Evolutionary conservation across 805 yeast genomes (phyloP).

Genomic region (Starmerella cellae): DNA sequence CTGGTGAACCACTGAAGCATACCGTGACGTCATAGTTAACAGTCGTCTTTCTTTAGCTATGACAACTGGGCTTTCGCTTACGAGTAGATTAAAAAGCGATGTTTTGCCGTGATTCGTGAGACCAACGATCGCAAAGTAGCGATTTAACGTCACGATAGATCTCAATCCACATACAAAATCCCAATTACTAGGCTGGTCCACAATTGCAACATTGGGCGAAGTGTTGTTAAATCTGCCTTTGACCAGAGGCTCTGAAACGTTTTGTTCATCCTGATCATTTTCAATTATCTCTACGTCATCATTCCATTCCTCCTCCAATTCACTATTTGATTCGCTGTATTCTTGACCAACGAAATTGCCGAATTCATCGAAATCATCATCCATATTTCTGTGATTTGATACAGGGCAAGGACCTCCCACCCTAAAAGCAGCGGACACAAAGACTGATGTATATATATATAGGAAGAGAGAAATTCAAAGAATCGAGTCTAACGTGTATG

Average conservation of each 20-base stretch:
- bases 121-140: slow-evolving; percentile 74
- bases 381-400: too few relatives aligned
- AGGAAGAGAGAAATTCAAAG: too few relatives aligned
- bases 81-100: slow-evolving; percentile 43
- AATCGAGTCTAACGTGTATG: background rate
- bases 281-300: slow-evolving; percentile 33
- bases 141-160: slow-evolving; percentile 43
- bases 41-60: slow-evolving; percentile 21
- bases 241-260: slow-evolving; percentile 51
- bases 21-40: slow-evolving; percentile 52
- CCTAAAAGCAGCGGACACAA: too few relatives aligned
- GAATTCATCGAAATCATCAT: slow-evolving; percentile 23
- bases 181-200: slow-evolving; percentile 5
- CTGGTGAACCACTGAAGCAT: slow-evolving; percentile 47
- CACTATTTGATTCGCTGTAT: background rate
- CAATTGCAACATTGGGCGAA: slow-evolving; percentile 42
- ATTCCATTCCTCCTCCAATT: slow-evolving; percentile 2
- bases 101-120: slow-evolving; percentile 79
- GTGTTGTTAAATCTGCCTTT: slow-evolving; percentile 27
- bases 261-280: slow-evolving; percentile 40
- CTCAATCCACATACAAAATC: slow-evolving; percentile 44
- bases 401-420: too few relatives aligned
- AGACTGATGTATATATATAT: too few relatives aligned
- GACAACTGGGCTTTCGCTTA: slow-evolving; percentile 18
- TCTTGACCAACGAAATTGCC: slow-evolving; percentile 27